These are phyloP conservation scores for Trichoderma guizhouense DNA, from an alignment of 2,329 filamentous ascomycete genomes.

Conservation along the genomic window DNA sequence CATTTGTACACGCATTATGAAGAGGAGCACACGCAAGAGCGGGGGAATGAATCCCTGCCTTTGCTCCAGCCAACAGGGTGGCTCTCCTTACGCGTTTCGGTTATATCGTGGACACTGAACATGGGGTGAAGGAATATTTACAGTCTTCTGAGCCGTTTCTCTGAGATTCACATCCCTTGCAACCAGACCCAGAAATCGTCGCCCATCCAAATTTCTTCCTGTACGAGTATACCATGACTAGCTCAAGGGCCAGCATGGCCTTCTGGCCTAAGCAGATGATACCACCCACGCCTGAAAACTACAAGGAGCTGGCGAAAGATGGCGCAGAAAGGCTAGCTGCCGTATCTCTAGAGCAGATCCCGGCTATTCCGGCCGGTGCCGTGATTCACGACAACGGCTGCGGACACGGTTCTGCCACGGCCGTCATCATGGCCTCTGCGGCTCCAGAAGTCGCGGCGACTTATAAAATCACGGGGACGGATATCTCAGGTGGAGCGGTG, in stretches of 20 bases:
- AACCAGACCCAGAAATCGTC: not conserved
- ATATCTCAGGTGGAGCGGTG: not conserved
- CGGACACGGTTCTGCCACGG: constrained; percentile 6
- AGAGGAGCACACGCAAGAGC: not conserved
- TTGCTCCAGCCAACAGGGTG: not conserved
- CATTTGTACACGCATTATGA: not conserved
- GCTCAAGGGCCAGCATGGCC: not conserved
- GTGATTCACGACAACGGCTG: constrained; percentile 14
- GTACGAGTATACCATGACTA: not conserved
- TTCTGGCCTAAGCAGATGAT: constrained; percentile 13
- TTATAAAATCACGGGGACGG: constrained; percentile 4
- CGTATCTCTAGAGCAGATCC: constrained; percentile 2
- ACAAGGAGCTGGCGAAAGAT: constrained; percentile 4
- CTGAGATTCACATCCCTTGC: not conserved
- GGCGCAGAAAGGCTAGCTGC: constrained; percentile 5
- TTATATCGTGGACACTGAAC: constrained; percentile 2
- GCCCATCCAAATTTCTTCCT: not conserved
- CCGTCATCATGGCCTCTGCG: not conserved
- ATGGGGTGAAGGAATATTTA: not conserved
- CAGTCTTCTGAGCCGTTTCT: not conserved
- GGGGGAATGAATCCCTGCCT: not conserved
- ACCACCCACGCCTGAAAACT: constrained; percentile 12
- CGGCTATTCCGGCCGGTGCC: constrained; percentile 7
- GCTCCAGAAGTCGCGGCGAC: constrained; percentile 1
- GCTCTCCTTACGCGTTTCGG: not conserved